These are phyloP conservation scores for Powellomyces hirtus DNA, from an alignment of 192 early-diverging fungal genomes.

Conservation along the genomic window DNA sequence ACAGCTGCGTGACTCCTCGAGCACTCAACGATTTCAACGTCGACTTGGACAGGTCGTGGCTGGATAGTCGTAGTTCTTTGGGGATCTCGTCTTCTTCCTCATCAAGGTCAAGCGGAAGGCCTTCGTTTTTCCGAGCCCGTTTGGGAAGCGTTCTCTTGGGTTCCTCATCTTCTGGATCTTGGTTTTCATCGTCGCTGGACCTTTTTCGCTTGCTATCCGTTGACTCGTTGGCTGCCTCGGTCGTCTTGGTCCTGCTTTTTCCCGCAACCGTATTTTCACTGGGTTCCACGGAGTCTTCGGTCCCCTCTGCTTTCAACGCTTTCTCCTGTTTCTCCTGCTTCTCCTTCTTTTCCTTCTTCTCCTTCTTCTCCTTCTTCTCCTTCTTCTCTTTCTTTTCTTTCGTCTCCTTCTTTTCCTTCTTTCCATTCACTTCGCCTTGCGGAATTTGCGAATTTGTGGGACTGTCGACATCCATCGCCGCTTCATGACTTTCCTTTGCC, in stretches of 20 bases:
- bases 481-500: slow-evolving; percentile 23
- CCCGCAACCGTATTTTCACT: no score
- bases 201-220: slow-evolving; percentile 20
- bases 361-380: slow-evolving; percentile 1
- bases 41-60: slow-evolving; percentile 40
- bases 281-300: slow-evolving; percentile 30
- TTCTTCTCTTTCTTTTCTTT: slow-evolving; percentile 25
- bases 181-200: background rate
- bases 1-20: slow-evolving; percentile 78
- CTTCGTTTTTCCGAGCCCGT: slow-evolving; percentile 14
- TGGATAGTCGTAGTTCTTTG: slow-evolving; percentile 30
- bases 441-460: background rate
- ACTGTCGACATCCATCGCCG: background rate
- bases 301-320: slow-evolving; percentile 25
- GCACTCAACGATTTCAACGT: slow-evolving; percentile 68
- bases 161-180: background rate
- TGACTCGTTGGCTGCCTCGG: background rate
- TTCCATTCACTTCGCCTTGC: slow-evolving; percentile 1
- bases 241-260: background rate
- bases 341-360: slow-evolving; percentile 38
- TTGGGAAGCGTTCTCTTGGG: background rate
- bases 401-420: slow-evolving; percentile 29
- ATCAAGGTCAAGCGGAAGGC: slow-evolving; percentile 2
- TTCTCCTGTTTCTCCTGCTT: slow-evolving; percentile 52
- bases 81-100: slow-evolving; percentile 31